Percentiles rank a stretch among this genome's conserved stretches.
These are phyloP conservation scores for Cornus florida DNA, from an alignment of 148 eudicot species.

Conservation along the genomic window DNA sequence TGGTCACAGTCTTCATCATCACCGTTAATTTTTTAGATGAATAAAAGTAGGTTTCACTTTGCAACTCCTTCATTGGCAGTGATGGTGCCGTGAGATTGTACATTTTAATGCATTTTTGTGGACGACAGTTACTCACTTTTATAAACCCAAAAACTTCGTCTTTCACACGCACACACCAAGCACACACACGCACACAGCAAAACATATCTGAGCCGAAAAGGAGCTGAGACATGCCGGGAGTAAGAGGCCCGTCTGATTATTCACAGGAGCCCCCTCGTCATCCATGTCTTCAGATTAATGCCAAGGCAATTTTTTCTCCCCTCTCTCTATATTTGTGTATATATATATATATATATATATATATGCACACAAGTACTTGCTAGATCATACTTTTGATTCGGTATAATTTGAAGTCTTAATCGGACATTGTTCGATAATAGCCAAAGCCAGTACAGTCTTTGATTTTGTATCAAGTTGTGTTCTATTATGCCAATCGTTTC, in stretches of 20 bases:
- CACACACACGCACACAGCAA: too few relatives aligned
- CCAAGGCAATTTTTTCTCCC: conserved; percentile 49
- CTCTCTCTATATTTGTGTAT: not conserved
- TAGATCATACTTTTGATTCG: not conserved
- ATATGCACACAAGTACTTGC: not conserved
- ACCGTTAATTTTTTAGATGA: not conserved
- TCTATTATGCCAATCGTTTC: not conserved
- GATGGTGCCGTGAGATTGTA: not conserved
- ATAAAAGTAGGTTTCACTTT: not conserved
- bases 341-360: not conserved
- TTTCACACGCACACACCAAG: not conserved
- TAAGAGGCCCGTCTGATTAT: conserved; percentile 72
- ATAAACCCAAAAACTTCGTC: conserved; percentile 5
- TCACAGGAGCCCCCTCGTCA: conserved; percentile 75
- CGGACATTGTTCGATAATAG: not conserved
- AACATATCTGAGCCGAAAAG: not conserved
- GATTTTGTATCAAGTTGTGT: not conserved
- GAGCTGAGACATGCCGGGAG: conserved; percentile 60
- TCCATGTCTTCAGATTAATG: conserved; percentile 60
- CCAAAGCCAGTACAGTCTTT: not conserved
- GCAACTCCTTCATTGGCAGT: not conserved
- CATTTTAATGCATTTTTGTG: too few relatives aligned
- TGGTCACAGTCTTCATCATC: not conserved
- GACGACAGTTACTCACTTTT: too few relatives aligned
- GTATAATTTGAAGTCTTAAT: not conserved